Percentiles rank a stretch among this genome's conserved stretches.
Conservation (phyloP, 768 basidiomycete species). For the Tulasnella sp. region DNA sequence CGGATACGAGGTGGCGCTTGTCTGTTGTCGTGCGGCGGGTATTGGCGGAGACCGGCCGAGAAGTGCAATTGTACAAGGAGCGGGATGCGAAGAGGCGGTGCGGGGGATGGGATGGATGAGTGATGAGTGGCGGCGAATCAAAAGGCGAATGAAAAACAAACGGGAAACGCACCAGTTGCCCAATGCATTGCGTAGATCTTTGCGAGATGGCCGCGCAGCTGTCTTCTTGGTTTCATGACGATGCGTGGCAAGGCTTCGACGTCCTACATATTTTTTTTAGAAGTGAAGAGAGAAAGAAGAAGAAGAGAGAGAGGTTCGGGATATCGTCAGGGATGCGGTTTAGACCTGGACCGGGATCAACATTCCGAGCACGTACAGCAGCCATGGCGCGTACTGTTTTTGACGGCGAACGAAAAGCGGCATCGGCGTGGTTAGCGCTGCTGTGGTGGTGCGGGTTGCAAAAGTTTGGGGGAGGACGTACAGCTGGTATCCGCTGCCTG, state of each 20-base stretch:
- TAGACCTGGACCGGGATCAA: constrained; percentile 7
- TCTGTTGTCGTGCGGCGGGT: constrained; percentile 48
- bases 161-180: constrained; percentile 57
- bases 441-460: background rate
- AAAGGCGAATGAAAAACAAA: background rate
- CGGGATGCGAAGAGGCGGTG: background rate
- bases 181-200: constrained; percentile 99
- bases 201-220: constrained; percentile 94
- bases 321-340: constrained; percentile 10
- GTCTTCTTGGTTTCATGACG: constrained; percentile 93
- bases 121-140: background rate
- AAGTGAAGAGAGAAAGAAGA: background rate
- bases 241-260: constrained; percentile 95
- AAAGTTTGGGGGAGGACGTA: constrained; percentile 10
- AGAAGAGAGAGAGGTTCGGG: background rate
- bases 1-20: constrained; percentile 97
- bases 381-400: constrained; percentile 92
- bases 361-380: constrained; percentile 44
- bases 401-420: constrained; percentile 1
- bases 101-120: too few species aligned
- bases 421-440: background rate
- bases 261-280: constrained; percentile 49
- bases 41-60: background rate
- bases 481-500: constrained; percentile 63
- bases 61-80: background rate